phyloP scores from a whole-genome alignment of 164 flowering plant species.

The Piper betle region DNA sequence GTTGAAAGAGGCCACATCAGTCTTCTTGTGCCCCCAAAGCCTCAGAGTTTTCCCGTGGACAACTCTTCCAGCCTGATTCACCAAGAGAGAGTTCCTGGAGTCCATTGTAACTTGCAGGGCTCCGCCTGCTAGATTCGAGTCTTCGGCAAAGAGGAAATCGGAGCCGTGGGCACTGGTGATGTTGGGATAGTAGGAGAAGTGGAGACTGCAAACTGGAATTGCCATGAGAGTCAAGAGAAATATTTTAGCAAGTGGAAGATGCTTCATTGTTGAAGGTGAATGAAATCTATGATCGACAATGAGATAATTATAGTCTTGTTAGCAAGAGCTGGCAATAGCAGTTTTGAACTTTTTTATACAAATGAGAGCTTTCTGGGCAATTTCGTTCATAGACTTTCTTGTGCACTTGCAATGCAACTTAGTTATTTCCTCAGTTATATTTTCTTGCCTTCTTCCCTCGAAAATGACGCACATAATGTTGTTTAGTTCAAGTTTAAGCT shows the following conservation, averaged over 20 bases:
- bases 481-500: no score
- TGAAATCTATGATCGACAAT: no score
- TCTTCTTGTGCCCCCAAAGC: slow-evolving; percentile 5
- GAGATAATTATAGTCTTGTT: no score
- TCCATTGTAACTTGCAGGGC: slow-evolving; percentile 14
- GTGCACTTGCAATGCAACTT: no score
- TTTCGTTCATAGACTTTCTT: no score
- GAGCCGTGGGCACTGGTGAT: neutral
- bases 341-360: no score
- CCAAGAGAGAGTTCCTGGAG: neutral
- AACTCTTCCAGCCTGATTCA: slow-evolving; percentile 11
- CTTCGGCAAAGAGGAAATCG: neutral
- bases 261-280: slow-evolving; percentile 13
- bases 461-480: no score
- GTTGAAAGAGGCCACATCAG: slow-evolving; percentile 19
- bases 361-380: no score
- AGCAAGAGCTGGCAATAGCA: no score
- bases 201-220: neutral
- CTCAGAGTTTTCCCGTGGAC: slow-evolving; percentile 6
- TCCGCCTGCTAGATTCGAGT: neutral
- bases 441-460: no score
- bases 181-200: neutral
- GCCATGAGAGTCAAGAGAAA: neutral
- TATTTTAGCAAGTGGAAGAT: neutral
- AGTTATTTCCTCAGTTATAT: no score